phyloP scores from a whole-genome alignment of 2,329 filamentous ascomycete genomes.

The Trichoderma asperellum region DNA sequence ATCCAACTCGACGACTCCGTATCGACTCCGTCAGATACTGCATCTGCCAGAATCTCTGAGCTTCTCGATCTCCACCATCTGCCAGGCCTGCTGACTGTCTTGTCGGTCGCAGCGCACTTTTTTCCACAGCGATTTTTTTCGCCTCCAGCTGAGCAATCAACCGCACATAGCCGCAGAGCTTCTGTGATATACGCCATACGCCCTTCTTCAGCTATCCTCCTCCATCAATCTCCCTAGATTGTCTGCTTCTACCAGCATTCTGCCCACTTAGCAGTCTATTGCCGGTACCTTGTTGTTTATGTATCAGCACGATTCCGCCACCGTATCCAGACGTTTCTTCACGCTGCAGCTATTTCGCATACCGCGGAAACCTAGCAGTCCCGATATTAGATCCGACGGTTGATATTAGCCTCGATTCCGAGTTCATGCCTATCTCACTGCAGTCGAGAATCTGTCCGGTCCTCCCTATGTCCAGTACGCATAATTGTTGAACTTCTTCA shows the following conservation, averaged over 20 bases:
- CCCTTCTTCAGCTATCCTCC: not conserved
- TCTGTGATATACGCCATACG: not conserved
- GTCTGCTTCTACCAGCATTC: conserved; percentile 22
- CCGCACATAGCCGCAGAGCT: not conserved
- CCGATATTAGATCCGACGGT: conserved; percentile 88
- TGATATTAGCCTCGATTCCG: conserved; percentile 58
- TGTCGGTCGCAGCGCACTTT: conserved; percentile 32
- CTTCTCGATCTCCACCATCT: conserved; percentile 11
- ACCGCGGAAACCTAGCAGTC: conserved; percentile 91
- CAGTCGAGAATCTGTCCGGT: conserved; percentile 52
- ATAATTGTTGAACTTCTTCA: conserved; percentile 52
- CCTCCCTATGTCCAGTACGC: conserved; percentile 61
- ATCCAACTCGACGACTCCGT: conserved; percentile 18
- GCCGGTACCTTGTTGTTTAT: conserved; percentile 71
- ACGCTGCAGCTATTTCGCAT: conserved; percentile 98
- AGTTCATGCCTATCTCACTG: conserved; percentile 63
- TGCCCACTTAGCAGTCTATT: conserved; percentile 40
- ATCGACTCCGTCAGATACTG: conserved; percentile 26
- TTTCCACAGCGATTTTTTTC: not conserved
- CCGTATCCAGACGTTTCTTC: conserved; percentile 93
- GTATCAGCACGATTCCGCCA: conserved; percentile 93
- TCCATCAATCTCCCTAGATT: conserved; percentile 4
- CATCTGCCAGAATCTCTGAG: conserved; percentile 29
- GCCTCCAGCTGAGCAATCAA: conserved; percentile 6
- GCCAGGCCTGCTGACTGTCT: conserved; percentile 29